These are phyloP conservation scores for Aegilops umbellulata DNA, from an alignment of 176 grass and related monocot genomes.

Conservation along the genomic window DNA sequence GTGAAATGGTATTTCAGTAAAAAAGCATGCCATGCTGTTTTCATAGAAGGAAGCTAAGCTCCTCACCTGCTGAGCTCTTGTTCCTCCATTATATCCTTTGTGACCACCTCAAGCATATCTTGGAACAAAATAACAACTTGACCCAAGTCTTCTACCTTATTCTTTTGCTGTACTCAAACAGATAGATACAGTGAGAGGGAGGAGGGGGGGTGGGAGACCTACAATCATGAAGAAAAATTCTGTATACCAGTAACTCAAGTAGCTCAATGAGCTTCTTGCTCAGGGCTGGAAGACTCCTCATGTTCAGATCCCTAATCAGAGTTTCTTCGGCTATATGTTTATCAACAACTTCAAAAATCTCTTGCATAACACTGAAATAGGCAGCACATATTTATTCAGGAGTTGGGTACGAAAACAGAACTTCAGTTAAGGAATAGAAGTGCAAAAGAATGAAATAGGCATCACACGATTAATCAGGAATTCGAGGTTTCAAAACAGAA, in stretches of 20 bases:
- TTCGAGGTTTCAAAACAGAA: conserved; percentile 13
- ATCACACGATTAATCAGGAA: not conserved
- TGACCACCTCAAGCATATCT: conserved; percentile 99
- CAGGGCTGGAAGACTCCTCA: conserved; percentile 75
- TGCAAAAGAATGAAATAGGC: conserved; percentile 59
- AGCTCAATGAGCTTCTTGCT: conserved; percentile 82
- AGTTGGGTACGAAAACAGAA: conserved; percentile 13
- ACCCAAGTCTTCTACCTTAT: conserved; percentile 70
- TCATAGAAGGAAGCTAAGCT: conserved; percentile 25
- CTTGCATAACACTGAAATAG: conserved; percentile 63
- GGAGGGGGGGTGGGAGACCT: not conserved
- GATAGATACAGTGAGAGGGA: conserved; percentile 19
- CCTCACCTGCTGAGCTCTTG: conserved; percentile 63
- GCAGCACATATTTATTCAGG: not conserved
- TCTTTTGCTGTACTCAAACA: conserved; percentile 66
- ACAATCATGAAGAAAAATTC: conserved; percentile 23
- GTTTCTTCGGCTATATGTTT: conserved; percentile 24
- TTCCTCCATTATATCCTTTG: conserved; percentile 95
- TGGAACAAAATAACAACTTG: conserved; percentile 95
- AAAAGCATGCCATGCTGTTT: not conserved
- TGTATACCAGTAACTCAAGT: conserved; percentile 77
- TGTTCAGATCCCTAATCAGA: conserved; percentile 58
- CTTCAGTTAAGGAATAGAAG: not conserved
- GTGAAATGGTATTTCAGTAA: not conserved
- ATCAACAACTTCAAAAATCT: conserved; percentile 68